Conservation (phyloP, 2,329 filamentous ascomycete species). For the Aspergillus neoniger region DNA sequence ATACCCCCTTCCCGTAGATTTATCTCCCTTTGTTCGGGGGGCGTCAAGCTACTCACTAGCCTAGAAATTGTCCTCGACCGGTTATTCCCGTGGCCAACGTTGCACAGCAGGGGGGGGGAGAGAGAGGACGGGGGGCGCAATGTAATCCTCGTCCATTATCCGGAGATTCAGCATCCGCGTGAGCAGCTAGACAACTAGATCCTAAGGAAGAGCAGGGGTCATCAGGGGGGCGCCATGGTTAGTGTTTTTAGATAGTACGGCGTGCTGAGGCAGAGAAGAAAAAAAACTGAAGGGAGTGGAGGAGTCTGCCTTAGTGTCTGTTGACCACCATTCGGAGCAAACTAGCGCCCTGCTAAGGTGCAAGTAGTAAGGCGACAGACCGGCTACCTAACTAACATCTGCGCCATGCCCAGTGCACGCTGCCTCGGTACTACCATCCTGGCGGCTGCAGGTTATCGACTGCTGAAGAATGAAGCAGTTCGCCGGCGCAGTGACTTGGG, state of each 20-base stretch:
- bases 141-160: neutral
- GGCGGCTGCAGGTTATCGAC: neutral
- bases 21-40: neutral
- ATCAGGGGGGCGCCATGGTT: neutral
- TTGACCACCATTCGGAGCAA: neutral
- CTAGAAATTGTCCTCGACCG: neutral
- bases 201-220: neutral
- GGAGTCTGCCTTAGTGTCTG: neutral
- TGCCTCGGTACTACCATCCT: neutral
- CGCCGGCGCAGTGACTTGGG: neutral
- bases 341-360: neutral
- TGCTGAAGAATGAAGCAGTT: slow-evolving; percentile 7
- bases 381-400: neutral
- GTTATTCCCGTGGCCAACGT: slow-evolving; percentile 5
- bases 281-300: neutral
- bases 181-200: neutral
- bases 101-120: slow-evolving; percentile 5
- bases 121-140: neutral
- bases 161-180: slow-evolving; percentile 1
- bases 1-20: neutral
- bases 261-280: neutral
- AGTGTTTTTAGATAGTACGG: too few relatives aligned
- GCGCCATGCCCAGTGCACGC: neutral
- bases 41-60: neutral
- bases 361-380: neutral